Evolutionary conservation across 768 basidiomycete species (phyloP).

Genomic region (Podaxis mareebaensis): DNA sequence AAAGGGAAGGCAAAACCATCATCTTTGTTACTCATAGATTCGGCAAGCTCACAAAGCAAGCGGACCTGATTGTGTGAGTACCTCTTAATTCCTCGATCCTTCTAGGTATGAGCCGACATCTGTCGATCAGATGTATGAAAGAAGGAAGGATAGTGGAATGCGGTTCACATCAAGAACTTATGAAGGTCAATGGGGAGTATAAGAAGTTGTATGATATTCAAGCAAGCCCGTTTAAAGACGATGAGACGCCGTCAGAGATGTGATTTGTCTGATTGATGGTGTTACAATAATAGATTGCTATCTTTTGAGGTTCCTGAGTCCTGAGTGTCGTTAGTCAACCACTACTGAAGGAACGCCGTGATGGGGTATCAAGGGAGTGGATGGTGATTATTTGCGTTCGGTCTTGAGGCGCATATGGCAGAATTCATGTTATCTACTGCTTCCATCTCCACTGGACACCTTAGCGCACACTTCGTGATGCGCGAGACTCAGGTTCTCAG

Average conservation of each 20-base stretch:
- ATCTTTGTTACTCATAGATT: slow-evolving; percentile 60
- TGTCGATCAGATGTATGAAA: slow-evolving; percentile 41
- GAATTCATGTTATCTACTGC: too few species aligned
- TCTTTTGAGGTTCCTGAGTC: too few species aligned
- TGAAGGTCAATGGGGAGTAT: slow-evolving; percentile 38
- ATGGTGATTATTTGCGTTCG: too few species aligned
- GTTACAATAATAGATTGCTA: too few species aligned
- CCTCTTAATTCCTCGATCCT: background rate
- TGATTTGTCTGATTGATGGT: too few species aligned
- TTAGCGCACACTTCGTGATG: too few species aligned
- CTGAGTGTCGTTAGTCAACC: too few species aligned
- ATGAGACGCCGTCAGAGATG: background rate
- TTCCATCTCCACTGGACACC: too few species aligned
- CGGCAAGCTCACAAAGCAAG: slow-evolving; percentile 46
- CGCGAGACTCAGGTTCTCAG: too few species aligned
- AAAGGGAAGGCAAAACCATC: slow-evolving; percentile 50
- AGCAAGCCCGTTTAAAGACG: slow-evolving; percentile 27
- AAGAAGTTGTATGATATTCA: slow-evolving; percentile 42
- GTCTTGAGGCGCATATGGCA: too few species aligned
- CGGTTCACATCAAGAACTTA: slow-evolving; percentile 43
- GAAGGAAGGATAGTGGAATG: slow-evolving; percentile 39
- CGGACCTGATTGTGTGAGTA: slow-evolving; percentile 54
- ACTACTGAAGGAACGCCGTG: too few species aligned
- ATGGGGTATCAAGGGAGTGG: too few species aligned
- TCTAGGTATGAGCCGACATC: slow-evolving; percentile 1